A percentile compares a stretch with the other conserved stretches of the same genome.
Evolutionary conservation across 257 asterid species (phyloP).

Genomic region (Solanum chiquidenum): DNA sequence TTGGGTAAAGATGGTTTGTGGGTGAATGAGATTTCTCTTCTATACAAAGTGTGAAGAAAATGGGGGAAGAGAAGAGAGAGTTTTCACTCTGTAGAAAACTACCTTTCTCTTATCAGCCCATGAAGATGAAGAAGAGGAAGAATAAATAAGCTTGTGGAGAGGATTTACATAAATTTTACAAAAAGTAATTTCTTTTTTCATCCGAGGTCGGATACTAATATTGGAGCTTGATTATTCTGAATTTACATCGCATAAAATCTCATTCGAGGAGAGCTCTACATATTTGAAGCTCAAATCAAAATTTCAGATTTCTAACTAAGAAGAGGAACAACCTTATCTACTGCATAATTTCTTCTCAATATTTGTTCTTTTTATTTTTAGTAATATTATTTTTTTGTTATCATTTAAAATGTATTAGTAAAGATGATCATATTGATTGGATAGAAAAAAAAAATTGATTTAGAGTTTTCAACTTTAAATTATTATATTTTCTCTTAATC

Average conservation of each 20-base stretch:
- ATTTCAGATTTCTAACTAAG: not conserved
- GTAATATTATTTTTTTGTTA: not conserved
- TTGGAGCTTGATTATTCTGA: no score
- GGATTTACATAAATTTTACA: not conserved
- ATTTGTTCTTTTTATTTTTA: no score
- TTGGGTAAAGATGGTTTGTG: not conserved
- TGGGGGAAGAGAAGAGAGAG: not conserved
- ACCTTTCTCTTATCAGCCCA: not conserved
- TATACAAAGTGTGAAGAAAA: not conserved
- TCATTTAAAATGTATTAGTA: not conserved
- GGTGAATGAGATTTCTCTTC: not conserved
- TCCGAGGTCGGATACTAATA: no score
- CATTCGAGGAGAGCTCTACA: no score
- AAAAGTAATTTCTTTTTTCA: not conserved
- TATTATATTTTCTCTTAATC: no score
- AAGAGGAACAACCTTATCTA: fast-evolving
- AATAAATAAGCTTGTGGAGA: not conserved
- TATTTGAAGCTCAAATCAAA: no score
- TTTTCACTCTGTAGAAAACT: not conserved
- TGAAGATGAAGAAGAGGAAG: not conserved
- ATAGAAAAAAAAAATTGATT: not conserved
- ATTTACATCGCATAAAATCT: fast-evolving
- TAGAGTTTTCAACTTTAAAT: not conserved
- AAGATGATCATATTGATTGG: not conserved
- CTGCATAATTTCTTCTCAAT: not conserved